phyloP scores from a whole-genome alignment of 768 basidiomycete species.

The Mycena filopes region DNA sequence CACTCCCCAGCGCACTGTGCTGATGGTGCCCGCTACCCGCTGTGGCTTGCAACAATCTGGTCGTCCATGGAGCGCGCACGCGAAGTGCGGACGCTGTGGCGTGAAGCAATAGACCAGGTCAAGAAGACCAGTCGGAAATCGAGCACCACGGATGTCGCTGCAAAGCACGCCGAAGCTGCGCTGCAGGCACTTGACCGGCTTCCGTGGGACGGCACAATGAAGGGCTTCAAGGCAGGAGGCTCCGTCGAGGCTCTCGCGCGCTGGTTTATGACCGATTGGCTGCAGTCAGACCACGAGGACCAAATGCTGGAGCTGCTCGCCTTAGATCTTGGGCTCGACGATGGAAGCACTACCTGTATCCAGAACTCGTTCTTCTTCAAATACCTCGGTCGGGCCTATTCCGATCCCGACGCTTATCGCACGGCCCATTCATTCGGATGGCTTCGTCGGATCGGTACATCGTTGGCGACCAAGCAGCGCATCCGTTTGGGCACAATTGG shows the following conservation, averaged over 20 bases:
- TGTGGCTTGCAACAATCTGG: slow-evolving; percentile 4
- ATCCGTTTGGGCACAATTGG: slow-evolving; percentile 5
- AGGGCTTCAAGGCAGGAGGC: slow-evolving; percentile 12
- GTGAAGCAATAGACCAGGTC: not conserved
- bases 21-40: slow-evolving; percentile 1
- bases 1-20: too few relatives aligned
- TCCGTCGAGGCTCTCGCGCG: not conserved
- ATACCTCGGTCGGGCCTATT: slow-evolving; percentile 4
- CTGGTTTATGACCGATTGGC: slow-evolving; percentile 26
- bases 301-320: slow-evolving; percentile 17
- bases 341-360: not conserved
- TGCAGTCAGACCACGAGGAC: slow-evolving; percentile 9
- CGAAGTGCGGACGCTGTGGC: not conserved
- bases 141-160: not conserved
- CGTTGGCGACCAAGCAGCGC: slow-evolving; percentile 9
- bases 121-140: not conserved
- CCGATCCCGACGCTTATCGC: slow-evolving; percentile 10
- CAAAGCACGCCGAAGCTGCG: not conserved
- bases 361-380: slow-evolving; percentile 2
- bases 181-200: not conserved
- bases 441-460: slow-evolving; percentile 13
- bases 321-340: slow-evolving; percentile 10
- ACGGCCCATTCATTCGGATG: not conserved
- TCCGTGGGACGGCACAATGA: slow-evolving; percentile 1
- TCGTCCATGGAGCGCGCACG: slow-evolving; percentile 8